Evolutionary conservation across 495 filamentous ascomycete genomes (phyloP).

Genomic region (Neurospora pannonica): DNA sequence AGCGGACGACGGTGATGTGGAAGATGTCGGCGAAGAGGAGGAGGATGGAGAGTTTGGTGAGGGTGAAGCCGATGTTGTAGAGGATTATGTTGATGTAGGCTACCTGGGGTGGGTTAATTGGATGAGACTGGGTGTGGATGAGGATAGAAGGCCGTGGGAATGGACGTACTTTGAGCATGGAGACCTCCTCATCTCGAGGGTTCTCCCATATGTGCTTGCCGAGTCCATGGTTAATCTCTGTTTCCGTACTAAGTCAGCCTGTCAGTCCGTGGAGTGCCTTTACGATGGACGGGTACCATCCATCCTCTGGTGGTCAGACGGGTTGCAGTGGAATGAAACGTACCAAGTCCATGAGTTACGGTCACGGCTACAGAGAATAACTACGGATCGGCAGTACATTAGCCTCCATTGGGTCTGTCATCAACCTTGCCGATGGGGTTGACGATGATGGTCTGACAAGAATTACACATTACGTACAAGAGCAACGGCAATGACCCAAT

Average conservation of each 20-base stretch:
- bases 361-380: not conserved
- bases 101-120: not conserved
- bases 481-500: not conserved
- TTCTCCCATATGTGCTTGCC: not conserved
- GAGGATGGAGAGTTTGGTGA: not conserved
- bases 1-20: not conserved
- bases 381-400: not conserved
- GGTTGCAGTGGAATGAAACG: not conserved
- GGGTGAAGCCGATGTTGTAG: not conserved
- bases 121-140: not conserved
- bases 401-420: not conserved
- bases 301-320: not conserved
- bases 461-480: not conserved
- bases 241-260: not conserved
- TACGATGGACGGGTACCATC: not conserved
- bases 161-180: not conserved
- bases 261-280: not conserved
- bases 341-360: not conserved
- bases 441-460: not conserved
- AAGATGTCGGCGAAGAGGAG: not conserved
- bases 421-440: too few species aligned
- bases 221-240: not conserved
- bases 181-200: not conserved
- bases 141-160: not conserved
- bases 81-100: not conserved